Evolutionary conservation across 495 filamentous ascomycete species (phyloP).

Genomic region (Cercophora scortea): DNA sequence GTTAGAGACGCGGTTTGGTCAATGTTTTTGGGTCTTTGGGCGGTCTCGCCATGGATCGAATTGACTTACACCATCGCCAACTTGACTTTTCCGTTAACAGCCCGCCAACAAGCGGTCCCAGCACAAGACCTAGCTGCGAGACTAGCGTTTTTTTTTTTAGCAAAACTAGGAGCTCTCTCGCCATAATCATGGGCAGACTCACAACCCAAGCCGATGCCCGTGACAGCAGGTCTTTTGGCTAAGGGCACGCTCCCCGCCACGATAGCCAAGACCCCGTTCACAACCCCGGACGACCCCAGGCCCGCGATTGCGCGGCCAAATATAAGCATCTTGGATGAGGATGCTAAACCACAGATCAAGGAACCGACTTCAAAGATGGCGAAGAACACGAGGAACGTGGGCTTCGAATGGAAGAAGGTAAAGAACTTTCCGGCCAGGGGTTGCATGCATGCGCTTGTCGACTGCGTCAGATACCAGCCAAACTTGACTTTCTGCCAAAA

Average conservation of each 20-base stretch:
- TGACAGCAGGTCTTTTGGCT: slow-evolving; percentile 29
- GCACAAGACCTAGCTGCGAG: slow-evolving; percentile 26
- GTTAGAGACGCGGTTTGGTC: too few species aligned
- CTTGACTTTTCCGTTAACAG: slow-evolving; percentile 43
- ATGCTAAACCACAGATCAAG: slow-evolving; percentile 43
- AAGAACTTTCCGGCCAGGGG: slow-evolving; percentile 39
- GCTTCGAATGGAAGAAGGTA: slow-evolving; percentile 33
- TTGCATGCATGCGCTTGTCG: too few species aligned
- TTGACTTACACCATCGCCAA: slow-evolving; percentile 29
- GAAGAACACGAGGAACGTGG: slow-evolving; percentile 37
- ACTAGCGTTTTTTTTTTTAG: too few species aligned
- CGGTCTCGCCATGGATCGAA: too few species aligned
- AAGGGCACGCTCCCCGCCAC: slow-evolving; percentile 38
- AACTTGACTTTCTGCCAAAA: too few species aligned
- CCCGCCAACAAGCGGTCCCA: slow-evolving; percentile 52
- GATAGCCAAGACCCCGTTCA: slow-evolving; percentile 47
- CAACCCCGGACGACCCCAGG: slow-evolving; percentile 38
- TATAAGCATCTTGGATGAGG: slow-evolving; percentile 44
- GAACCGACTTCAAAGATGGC: slow-evolving; percentile 46
- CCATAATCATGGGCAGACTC: neutral
- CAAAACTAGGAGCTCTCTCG: too few species aligned
- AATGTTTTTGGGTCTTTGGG: too few species aligned
- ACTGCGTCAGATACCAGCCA: too few species aligned
- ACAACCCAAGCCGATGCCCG: slow-evolving; percentile 12
- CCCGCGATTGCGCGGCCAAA: slow-evolving; percentile 48